Evolutionary conservation across 2,329 filamentous ascomycete genomes (phyloP).

Genomic region (Diaporthe helianthi): DNA sequence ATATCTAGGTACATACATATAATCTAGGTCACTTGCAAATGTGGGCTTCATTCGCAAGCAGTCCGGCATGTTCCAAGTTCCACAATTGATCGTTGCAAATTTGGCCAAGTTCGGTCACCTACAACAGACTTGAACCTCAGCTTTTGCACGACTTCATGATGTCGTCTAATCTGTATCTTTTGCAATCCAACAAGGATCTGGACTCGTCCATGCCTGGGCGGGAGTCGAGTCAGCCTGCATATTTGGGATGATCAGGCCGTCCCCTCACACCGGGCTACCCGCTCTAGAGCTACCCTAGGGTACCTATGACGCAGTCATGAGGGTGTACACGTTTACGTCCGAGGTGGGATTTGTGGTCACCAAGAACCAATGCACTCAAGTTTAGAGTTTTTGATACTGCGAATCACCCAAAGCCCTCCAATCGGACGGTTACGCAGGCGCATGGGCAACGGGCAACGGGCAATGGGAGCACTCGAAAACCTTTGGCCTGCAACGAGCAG

Average conservation of each 20-base stretch:
- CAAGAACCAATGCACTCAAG: neutral
- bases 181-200: neutral
- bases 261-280: neutral
- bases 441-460: neutral
- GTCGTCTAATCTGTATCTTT: neutral
- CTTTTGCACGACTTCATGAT: neutral
- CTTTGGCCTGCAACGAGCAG: neutral
- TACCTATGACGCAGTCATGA: neutral
- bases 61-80: neutral
- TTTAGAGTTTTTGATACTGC: conserved; percentile 1
- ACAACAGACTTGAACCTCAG: neutral
- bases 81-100: neutral
- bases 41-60: neutral
- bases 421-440: neutral
- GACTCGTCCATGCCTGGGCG: neutral
- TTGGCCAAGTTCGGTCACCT: neutral
- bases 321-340: too few species aligned
- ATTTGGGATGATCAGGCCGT: neutral
- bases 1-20: neutral
- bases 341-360: conserved; percentile 5
- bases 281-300: too few species aligned
- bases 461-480: neutral
- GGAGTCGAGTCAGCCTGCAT: conserved; percentile 4
- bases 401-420: neutral
- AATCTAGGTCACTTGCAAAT: neutral